Evolutionary conservation across 2,329 filamentous ascomycete species (phyloP).

Genomic region (Colletotrichum tropicicola): DNA sequence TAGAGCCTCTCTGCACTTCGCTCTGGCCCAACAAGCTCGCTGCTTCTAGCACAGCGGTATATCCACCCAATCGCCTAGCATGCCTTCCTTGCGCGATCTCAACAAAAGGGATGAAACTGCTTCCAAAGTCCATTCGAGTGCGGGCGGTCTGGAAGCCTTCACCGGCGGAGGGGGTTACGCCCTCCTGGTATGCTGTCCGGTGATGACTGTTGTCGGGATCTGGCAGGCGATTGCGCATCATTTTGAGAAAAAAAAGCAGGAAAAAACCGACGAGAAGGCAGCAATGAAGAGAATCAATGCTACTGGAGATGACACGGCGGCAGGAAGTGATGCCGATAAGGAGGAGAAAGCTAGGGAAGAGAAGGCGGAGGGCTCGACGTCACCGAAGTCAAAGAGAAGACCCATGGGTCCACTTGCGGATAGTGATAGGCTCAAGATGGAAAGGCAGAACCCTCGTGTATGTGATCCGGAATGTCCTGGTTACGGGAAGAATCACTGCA

Average conservation of each 20-base stretch:
- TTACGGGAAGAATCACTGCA: conserved; percentile 24
- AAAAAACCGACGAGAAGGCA: neutral
- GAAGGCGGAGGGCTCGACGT: neutral
- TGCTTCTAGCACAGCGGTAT: too few relatives aligned
- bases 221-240: neutral
- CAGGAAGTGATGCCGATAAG: neutral
- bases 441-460: neutral
- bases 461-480: neutral
- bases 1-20: too few relatives aligned
- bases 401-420: too few relatives aligned
- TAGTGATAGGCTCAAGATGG: too few relatives aligned
- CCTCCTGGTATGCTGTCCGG: neutral
- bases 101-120: neutral
- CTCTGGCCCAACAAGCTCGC: too few relatives aligned
- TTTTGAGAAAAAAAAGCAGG: neutral
- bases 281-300: neutral
- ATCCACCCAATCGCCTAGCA: neutral
- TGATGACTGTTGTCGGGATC: neutral
- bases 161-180: neutral
- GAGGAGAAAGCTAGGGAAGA: neutral
- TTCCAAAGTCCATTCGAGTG: neutral
- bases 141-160: neutral
- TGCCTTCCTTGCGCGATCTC: neutral
- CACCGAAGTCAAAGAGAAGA: neutral
- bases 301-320: too few relatives aligned